A percentile compares a stretch with the other conserved stretches of the same genome.
Evolutionary conservation across 495 filamentous ascomycete genomes (phyloP).

Genomic region (Elasticomyces elasticus): DNA sequence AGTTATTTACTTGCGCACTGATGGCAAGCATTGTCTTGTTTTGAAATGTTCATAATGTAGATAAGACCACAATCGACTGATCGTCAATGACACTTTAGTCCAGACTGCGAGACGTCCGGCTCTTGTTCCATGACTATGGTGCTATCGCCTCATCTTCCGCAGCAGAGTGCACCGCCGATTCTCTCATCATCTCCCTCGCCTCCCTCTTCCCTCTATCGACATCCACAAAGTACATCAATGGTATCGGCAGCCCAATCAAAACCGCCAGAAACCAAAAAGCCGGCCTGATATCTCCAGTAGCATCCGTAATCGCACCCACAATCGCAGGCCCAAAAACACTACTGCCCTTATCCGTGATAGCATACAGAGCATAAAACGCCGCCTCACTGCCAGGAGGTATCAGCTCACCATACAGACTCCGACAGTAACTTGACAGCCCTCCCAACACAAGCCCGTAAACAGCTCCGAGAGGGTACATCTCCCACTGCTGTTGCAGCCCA

Average conservation of each 20-base stretch:
- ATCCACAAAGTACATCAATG: constrained; percentile 74
- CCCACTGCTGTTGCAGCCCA: constrained; percentile 85
- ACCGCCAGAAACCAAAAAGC: constrained; percentile 87
- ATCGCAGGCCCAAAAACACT: constrained; percentile 91
- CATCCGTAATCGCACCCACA: constrained; percentile 84
- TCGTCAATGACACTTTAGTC: no score
- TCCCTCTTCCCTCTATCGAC: constrained; percentile 82
- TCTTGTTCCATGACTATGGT: no score
- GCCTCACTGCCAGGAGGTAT: constrained; percentile 91
- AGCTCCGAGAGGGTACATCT: constrained; percentile 88
- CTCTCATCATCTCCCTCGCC: constrained; percentile 49
- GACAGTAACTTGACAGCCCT: constrained; percentile 85
- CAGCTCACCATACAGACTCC: constrained; percentile 83
- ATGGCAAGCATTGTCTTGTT: no score
- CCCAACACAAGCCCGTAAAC: constrained; percentile 92
- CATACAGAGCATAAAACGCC: constrained; percentile 91
- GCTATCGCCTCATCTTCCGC: not conserved
- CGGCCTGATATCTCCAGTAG: constrained; percentile 78
- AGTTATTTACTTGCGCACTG: no score
- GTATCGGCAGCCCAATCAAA: constrained; percentile 70
- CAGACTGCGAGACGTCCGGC: no score
- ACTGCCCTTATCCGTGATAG: constrained; percentile 94
- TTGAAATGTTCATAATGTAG: no score
- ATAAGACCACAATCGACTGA: no score
- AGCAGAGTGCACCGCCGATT: not conserved